phyloP scores from a whole-genome alignment of 306 rosid species.

The Lathyrus tuberosus region DNA sequence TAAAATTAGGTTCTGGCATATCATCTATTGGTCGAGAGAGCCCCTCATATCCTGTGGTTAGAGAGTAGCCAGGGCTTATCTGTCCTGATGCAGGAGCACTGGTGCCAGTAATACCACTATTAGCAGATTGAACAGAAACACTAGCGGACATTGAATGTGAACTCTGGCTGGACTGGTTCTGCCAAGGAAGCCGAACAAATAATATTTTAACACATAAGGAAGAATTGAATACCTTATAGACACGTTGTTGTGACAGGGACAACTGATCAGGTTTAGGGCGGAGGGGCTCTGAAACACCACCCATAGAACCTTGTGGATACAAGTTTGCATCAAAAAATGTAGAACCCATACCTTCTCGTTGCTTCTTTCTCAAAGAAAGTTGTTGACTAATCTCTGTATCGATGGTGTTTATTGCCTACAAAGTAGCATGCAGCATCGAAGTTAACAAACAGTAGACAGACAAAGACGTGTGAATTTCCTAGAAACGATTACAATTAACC shows the following conservation, averaged over 20 bases:
- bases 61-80: constrained; percentile 63
- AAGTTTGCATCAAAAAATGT: constrained; percentile 78
- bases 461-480: neutral
- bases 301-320: constrained; percentile 85
- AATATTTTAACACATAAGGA: constrained; percentile 1
- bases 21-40: constrained; percentile 78
- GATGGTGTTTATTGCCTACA: constrained; percentile 82
- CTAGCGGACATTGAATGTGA: constrained; percentile 69
- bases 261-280: constrained; percentile 97
- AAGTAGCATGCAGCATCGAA: constrained; percentile 23
- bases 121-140: constrained; percentile 58
- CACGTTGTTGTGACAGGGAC: constrained; percentile 88
- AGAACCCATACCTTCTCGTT: constrained; percentile 79
- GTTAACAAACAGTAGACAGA: constrained; percentile 21
- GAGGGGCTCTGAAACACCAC: constrained; percentile 89
- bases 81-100: constrained; percentile 66
- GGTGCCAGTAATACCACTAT: constrained; percentile 58
- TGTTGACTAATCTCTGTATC: constrained; percentile 88
- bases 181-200: constrained; percentile 97
- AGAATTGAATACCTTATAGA: constrained; percentile 73
- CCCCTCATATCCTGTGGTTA: constrained; percentile 71
- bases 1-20: constrained; percentile 57
- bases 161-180: constrained; percentile 79
- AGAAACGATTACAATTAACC: neutral
- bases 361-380: constrained; percentile 87